A percentile compares a stretch with the other conserved stretches of the same genome.
Conservation (phyloP, 306 rosid genomes). For the Lupinus albus region DNA sequence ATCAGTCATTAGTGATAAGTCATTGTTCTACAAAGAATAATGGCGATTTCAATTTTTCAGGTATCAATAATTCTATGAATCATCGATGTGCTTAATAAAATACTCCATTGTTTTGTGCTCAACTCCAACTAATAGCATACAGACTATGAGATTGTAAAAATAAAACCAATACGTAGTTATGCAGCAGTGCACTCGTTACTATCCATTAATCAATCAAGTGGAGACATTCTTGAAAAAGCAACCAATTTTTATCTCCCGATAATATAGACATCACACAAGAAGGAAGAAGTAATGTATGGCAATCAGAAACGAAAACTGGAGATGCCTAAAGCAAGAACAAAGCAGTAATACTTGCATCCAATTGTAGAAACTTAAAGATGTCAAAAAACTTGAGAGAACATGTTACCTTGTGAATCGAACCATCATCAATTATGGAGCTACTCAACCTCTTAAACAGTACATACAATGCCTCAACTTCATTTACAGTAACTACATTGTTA, state of each 20-base stretch:
- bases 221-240: background rate
- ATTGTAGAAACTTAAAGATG: conserved; percentile 7
- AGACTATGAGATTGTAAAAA: background rate
- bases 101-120: background rate
- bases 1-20: background rate
- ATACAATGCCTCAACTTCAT: conserved; percentile 78
- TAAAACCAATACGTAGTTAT: background rate
- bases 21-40: background rate
- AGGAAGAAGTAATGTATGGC: background rate
- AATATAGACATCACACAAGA: background rate
- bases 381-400: conserved; percentile 17
- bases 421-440: conserved; percentile 75
- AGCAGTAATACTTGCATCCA: background rate
- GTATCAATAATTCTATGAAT: background rate
- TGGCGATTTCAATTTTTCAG: background rate
- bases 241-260: background rate
- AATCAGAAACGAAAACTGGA: background rate
- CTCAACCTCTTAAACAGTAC: conserved; percentile 78
- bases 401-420: conserved; percentile 81
- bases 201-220: background rate
- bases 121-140: background rate
- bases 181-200: background rate
- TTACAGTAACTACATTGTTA: conserved; percentile 58
- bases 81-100: background rate
- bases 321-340: background rate